These are phyloP conservation scores for Boletellus dicymbophilus DNA, from an alignment of 1,284 basidiomycete species.

Conservation along the genomic window DNA sequence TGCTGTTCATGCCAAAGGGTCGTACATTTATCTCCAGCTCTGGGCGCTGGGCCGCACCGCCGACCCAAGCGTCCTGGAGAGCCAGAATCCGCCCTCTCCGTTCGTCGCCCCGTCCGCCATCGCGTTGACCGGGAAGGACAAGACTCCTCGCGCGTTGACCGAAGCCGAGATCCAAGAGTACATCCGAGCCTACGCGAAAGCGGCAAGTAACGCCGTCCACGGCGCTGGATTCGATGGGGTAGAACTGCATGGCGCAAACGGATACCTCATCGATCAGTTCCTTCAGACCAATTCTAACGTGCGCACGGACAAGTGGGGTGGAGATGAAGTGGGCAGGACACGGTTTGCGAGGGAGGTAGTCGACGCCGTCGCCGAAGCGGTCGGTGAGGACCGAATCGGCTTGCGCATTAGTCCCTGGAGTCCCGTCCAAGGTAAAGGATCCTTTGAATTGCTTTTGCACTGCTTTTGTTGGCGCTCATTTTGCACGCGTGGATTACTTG, in stretches of 20 bases:
- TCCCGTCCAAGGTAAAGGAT: slow-evolving; percentile 24
- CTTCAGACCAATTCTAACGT: background rate
- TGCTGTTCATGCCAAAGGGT: slow-evolving; percentile 44
- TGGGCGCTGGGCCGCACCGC: slow-evolving; percentile 45
- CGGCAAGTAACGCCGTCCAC: slow-evolving; percentile 26
- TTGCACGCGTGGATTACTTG: background rate
- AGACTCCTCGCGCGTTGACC: slow-evolving; percentile 32
- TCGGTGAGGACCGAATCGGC: background rate
- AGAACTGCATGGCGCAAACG: slow-evolving; percentile 20
- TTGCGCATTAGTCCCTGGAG: slow-evolving; percentile 1
- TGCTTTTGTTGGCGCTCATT: slow-evolving; percentile 4
- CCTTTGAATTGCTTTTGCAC: background rate
- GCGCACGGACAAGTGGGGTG: slow-evolving; percentile 2
- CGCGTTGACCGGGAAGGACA: slow-evolving; percentile 28
- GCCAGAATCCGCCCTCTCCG: slow-evolving; percentile 23
- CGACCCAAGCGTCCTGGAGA: slow-evolving; percentile 23
- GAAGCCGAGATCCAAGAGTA: slow-evolving; percentile 31
- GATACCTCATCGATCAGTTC: slow-evolving; percentile 21
- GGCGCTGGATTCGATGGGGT: slow-evolving; percentile 30
- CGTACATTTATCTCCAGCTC: slow-evolving; percentile 41
- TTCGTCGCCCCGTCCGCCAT: slow-evolving; percentile 45
- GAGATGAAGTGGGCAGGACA: background rate
- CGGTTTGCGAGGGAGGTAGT: background rate
- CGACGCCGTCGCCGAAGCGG: background rate
- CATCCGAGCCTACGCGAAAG: slow-evolving; percentile 20